phyloP scores from a whole-genome alignment of 805 yeast genomes.

The Grigorovia yakushimaensis region DNA sequence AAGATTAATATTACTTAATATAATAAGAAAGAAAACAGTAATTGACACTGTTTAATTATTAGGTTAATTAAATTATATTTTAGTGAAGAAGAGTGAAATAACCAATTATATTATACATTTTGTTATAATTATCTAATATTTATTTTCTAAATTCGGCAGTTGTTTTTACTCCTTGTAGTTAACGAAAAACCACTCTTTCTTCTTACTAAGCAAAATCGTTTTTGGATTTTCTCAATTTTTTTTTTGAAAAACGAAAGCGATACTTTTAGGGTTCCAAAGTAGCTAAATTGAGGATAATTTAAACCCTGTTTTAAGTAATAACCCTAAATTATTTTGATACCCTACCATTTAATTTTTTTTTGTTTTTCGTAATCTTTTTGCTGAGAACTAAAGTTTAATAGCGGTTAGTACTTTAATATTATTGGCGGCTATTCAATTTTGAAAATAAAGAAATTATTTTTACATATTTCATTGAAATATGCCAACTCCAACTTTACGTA shows the following conservation, averaged over 20 bases:
- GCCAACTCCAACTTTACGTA: conserved; percentile 1
- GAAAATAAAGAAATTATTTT: no score
- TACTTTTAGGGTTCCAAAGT: not conserved
- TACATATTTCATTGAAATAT: no score
- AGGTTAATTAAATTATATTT: not conserved
- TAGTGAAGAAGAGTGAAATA: not conserved
- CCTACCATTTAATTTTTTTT: not conserved
- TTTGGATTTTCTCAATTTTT: not conserved
- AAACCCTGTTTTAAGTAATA: no score
- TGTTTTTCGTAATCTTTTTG: no score
- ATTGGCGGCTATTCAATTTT: not conserved
- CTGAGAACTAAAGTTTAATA: not conserved
- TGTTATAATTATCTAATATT: not conserved
- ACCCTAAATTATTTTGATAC: not conserved
- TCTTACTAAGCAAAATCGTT: not conserved
- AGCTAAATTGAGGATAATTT: no score
- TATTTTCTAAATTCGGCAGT: not conserved
- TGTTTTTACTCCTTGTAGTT: not conserved
- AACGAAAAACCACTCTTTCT: not conserved
- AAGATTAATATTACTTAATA: not conserved
- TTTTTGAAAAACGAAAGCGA: not conserved
- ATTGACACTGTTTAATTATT: not conserved
- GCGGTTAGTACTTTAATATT: not conserved
- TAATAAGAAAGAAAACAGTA: not conserved
- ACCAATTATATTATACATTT: not conserved